Conservation (phyloP, 306 rosid species). For the Medicago arabica region DNA sequence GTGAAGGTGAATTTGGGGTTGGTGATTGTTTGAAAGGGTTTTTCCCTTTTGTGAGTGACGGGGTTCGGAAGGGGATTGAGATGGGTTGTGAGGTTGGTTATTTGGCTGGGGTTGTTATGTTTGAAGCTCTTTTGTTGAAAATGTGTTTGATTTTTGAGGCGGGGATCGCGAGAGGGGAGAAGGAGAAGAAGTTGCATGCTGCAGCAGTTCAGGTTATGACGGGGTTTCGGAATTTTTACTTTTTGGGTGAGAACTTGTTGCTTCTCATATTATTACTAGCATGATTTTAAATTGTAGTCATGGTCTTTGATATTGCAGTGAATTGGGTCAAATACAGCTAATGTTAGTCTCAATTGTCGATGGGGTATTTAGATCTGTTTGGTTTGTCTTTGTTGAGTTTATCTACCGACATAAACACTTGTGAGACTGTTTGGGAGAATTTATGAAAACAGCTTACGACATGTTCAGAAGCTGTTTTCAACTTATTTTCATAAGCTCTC, state of each 20-base stretch:
- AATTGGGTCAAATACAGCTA: neutral
- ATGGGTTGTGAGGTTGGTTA: conserved; percentile 53
- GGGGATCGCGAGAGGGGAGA: conserved; percentile 50
- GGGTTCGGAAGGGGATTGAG: conserved; percentile 42
- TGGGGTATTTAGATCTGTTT: neutral
- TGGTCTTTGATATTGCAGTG: neutral
- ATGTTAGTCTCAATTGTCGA: neutral
- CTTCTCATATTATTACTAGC: neutral
- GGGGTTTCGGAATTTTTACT: conserved; percentile 62
- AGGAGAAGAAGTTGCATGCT: conserved; percentile 56
- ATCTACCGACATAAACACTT: too few relatives aligned
- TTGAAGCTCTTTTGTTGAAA: conserved; percentile 64
- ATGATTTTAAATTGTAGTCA: neutral
- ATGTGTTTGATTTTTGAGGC: conserved; percentile 54
- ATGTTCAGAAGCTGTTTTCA: too few relatives aligned
- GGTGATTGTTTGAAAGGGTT: conserved; percentile 53
- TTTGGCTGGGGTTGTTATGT: conserved; percentile 75
- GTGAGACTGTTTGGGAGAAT: too few relatives aligned
- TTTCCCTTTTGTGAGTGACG: conserved; percentile 63
- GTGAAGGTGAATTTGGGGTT: conserved; percentile 29
- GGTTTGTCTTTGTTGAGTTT: too few relatives aligned
- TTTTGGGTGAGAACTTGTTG: conserved; percentile 59
- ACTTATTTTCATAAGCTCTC: too few relatives aligned
- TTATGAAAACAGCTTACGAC: too few relatives aligned
- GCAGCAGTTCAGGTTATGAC: conserved; percentile 57